Conservation (phyloP, 73 alveolate genomes). For the Paramecium tetraurelia region DNA sequence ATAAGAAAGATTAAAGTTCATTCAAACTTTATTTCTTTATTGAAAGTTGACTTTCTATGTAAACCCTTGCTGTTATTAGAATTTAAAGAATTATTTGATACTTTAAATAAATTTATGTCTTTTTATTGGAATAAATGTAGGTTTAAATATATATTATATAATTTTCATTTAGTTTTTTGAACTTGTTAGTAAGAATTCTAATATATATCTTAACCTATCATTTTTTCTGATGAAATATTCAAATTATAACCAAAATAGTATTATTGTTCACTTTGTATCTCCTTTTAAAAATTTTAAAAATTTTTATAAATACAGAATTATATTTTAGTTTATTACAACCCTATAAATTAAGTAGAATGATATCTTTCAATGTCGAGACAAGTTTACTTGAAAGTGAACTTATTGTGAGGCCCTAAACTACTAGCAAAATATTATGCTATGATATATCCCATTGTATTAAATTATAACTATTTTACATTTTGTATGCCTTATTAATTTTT, state of each 20-base stretch:
- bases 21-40: too few relatives aligned
- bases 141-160: neutral
- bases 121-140: neutral
- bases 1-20: too few relatives aligned
- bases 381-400: neutral
- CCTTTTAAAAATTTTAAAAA: neutral
- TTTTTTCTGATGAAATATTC: neutral
- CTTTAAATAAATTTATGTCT: too few relatives aligned
- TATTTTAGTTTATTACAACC: neutral
- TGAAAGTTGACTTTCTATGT: too few relatives aligned
- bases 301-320: neutral
- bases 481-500: neutral
- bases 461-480: neutral
- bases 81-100: too few relatives aligned
- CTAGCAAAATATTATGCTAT: conserved; percentile 37
- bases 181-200: neutral
- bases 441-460: neutral
- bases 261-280: neutral
- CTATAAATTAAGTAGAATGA: neutral
- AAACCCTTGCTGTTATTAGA: too few relatives aligned
- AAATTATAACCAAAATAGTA: neutral
- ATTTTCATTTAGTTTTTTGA: neutral
- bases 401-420: conserved; percentile 26
- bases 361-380: neutral
- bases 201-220: neutral